Conservation (phyloP, 768 basidiomycete species). For the Strobilomyces dryophilus region DNA sequence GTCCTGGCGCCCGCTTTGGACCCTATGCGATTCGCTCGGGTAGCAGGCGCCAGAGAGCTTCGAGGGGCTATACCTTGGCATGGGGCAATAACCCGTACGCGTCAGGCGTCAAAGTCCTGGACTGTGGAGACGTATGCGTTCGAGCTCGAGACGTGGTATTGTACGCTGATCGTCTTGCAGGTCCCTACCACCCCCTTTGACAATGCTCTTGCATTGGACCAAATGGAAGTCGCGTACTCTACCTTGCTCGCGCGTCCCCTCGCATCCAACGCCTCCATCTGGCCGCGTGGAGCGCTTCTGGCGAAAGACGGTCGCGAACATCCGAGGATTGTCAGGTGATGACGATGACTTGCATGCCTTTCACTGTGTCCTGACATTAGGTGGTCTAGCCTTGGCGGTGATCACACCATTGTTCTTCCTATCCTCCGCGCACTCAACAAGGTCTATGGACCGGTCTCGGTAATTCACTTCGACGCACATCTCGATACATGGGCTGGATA, state of each 20-base stretch:
- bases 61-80: constrained; percentile 63
- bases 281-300: constrained; percentile 30
- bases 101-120: constrained; percentile 56
- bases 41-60: constrained; percentile 59
- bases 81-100: constrained; percentile 69
- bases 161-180: constrained; percentile 30
- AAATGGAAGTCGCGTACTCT: constrained; percentile 83
- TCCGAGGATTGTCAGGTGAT: constrained; percentile 67
- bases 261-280: constrained; percentile 19
- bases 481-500: constrained; percentile 55
- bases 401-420: constrained; percentile 85
- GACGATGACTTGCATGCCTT: not conserved
- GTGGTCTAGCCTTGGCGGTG: constrained; percentile 58
- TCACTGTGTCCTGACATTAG: not conserved
- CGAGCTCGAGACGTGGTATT: not conserved
- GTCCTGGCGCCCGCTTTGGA: constrained; percentile 79
- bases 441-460: constrained; percentile 76
- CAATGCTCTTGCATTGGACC: constrained; percentile 77
- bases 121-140: constrained; percentile 73
- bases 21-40: constrained; percentile 82
- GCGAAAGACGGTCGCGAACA: constrained; percentile 60
- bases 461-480: constrained; percentile 82
- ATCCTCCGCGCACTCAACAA: constrained; percentile 77
- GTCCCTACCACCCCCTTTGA: constrained; percentile 79
- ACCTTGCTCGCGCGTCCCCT: constrained; percentile 63